Conservation (phyloP, 345 rosid species). For the Hibiscus mutabilis region DNA sequence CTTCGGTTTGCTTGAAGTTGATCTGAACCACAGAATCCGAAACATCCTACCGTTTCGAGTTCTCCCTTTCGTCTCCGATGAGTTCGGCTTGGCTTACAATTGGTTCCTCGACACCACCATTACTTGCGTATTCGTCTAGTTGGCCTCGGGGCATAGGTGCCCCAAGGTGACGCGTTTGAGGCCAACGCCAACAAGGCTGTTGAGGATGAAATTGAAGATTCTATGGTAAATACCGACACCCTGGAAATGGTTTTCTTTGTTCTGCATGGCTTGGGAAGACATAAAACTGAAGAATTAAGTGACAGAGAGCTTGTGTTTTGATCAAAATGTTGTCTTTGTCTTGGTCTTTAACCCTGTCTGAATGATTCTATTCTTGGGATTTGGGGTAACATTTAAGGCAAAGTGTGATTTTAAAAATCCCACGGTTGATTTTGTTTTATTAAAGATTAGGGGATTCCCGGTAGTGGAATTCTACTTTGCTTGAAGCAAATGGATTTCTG, state of each 20-base stretch:
- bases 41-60: not conserved
- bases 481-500: too few species aligned
- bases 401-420: not conserved
- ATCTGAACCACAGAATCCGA: constrained; percentile 14
- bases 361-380: too few species aligned
- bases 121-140: too few species aligned
- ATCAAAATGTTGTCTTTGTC: not conserved
- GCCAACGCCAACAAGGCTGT: not conserved
- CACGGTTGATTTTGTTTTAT: not conserved
- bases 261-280: not conserved
- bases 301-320: too few species aligned
- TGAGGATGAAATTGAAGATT: too few species aligned
- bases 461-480: too few species aligned
- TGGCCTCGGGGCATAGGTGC: not conserved
- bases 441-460: too few species aligned
- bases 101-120: too few species aligned
- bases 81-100: not conserved
- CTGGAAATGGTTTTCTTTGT: too few species aligned
- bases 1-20: constrained; percentile 19
- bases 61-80: not conserved
- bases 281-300: too few species aligned
- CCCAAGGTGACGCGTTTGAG: constrained; percentile 13
- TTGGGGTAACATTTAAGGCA: not conserved
- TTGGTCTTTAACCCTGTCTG: too few species aligned
- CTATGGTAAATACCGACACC: too few species aligned